Evolutionary conservation across 805 yeast species (phyloP).

Genomic region (Brettanomyces nanus): DNA sequence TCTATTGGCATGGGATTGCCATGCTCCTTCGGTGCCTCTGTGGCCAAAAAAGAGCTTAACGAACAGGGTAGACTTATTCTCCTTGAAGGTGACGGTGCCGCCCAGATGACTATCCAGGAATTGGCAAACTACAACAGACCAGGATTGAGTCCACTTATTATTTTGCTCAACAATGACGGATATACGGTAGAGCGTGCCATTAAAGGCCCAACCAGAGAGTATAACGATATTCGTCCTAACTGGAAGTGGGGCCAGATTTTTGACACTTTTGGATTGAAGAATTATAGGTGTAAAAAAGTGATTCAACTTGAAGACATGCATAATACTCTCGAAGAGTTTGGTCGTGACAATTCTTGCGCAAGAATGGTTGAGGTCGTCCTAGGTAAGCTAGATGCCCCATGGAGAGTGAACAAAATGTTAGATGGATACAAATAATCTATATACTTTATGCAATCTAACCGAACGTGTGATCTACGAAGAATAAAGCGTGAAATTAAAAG

Average conservation of each 20-base stretch:
- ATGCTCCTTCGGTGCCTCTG: conserved; percentile 72
- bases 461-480: no score
- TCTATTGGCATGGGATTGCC: conserved; percentile 90
- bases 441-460: no score
- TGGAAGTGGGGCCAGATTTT: conserved; percentile 79
- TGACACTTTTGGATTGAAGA: conserved; percentile 52
- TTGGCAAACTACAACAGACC: conserved; percentile 26
- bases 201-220: conserved; percentile 65
- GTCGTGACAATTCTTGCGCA: conserved; percentile 11
- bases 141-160: conserved; percentile 59
- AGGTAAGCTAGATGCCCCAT: conserved; percentile 55
- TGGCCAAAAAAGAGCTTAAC: conserved; percentile 55
- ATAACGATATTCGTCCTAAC: conserved; percentile 72
- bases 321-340: conserved; percentile 28
- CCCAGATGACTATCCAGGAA: conserved; percentile 92
- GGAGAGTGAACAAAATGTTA: conserved; percentile 42
- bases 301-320: conserved; percentile 32
- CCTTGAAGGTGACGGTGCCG: conserved; percentile 88
- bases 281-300: conserved; percentile 25
- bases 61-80: conserved; percentile 47
- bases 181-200: conserved; percentile 87
- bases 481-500: conserved; percentile 1
- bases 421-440: conserved; percentile 2
- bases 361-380: conserved; percentile 53
- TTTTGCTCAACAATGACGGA: conserved; percentile 77